Evolutionary conservation across 495 filamentous ascomycete species (phyloP), one percentile per base, ranked within the genome.

Genomic region (Penicillium angulare): DNA sequence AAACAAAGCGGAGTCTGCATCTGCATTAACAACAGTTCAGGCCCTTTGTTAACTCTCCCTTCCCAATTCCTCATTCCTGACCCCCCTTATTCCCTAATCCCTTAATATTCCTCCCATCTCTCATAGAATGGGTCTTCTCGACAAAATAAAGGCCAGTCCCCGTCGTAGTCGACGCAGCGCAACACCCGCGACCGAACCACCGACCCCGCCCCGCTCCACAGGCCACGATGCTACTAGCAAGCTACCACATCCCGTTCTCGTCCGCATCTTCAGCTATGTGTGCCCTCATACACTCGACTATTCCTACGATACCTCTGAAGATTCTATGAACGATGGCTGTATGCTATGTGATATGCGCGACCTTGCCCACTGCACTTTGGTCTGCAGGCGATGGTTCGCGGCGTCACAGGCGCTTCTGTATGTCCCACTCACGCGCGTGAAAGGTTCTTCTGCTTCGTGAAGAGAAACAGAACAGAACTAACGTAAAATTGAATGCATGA

Each of bases 331-430:
- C 35, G 88, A 91, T 80, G 87, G 85, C 53, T 98, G 93, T 69
- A 92, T 92, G 89, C 84, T 96, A 22, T 98, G 93, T 75, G 91
- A 96, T 73, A 80, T 95, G 75, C 86, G 92, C 53, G 92, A 97
- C 65, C 79, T 98, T 48, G 85, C 90, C 34, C 83, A 86, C 60
- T 91, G 88, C 67, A 79, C 84, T 17, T 72, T 79, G 52, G 88
- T 90, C 33, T 87, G 79, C 63, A 83, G 80, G 63, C 77, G 75
- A 55, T 98, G 92, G 92, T 82, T 79, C 59, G 58, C 78, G 10
- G 74, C 77, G 36, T 72, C 71, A 35, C 65, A 60, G 38, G 52
- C 53, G 1, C 55, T 86, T 9, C 72, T 92, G 87, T 90, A 59
- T 18, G 47, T 33, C 18, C 12, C 29, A n/a, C n/a, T n/a, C n/a